Conservation (phyloP, 148 eudicot species). For the Silene latifolia region DNA sequence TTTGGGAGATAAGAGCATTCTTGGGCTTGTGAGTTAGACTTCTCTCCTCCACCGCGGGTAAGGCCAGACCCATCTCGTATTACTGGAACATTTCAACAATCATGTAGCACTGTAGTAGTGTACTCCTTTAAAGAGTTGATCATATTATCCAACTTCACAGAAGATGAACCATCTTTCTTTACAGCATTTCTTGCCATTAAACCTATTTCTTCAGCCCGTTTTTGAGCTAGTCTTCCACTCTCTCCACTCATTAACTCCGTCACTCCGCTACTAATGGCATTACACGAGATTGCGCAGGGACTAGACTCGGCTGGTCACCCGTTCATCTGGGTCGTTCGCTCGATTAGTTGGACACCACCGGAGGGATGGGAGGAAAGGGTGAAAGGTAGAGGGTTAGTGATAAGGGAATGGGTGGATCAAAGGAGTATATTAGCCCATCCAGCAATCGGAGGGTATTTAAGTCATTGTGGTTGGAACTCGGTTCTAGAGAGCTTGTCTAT, state of each 20-base stretch:
- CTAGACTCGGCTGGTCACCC: conserved; percentile 24
- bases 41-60: too few relatives aligned
- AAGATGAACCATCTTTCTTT: conserved; percentile 30
- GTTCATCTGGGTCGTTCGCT: conserved; percentile 33
- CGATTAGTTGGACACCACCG: conserved; percentile 23
- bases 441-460: too few relatives aligned
- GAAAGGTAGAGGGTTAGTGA: conserved; percentile 19
- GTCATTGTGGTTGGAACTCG: too few relatives aligned
- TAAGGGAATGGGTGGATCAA: too few relatives aligned
- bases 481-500: too few relatives aligned
- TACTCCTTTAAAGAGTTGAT: neutral
- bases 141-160: conserved; percentile 4
- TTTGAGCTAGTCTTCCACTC: conserved; percentile 19
- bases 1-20: too few relatives aligned
- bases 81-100: too few relatives aligned
- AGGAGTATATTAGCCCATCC: too few relatives aligned
- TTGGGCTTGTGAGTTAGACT: too few relatives aligned
- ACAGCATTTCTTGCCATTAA: conserved; percentile 20
- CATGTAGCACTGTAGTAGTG: too few relatives aligned
- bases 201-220: conserved; percentile 23
- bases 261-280: conserved; percentile 12
- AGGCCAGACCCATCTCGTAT: too few relatives aligned
- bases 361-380: conserved; percentile 22
- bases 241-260: conserved; percentile 32
- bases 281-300: conserved; percentile 29